A percentile compares a stretch with the other conserved stretches of the same genome.
phyloP scores from a whole-genome alignment of 1,139 yeast genomes.

The Ashbya aceris region DNA sequence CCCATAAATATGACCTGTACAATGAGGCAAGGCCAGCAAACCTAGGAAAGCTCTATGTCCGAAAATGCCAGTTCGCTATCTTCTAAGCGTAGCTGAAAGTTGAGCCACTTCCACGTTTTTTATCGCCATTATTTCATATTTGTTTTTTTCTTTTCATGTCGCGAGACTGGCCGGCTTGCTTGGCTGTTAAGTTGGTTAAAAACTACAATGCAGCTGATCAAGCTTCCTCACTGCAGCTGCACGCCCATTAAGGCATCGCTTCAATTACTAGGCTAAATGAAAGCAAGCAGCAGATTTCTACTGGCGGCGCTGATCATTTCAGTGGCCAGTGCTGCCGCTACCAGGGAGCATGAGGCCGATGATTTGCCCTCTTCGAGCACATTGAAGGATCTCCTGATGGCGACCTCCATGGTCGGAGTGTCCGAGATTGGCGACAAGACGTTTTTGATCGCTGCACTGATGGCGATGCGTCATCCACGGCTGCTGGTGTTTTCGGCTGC shows the following conservation, averaged over 20 bases:
- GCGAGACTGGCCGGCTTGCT: too few species aligned
- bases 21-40: background rate
- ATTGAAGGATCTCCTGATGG: constrained; percentile 47
- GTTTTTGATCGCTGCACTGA: constrained; percentile 87
- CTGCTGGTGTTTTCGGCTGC: constrained; percentile 80
- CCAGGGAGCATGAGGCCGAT: constrained; percentile 6
- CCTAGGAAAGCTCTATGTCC: too few species aligned
- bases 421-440: constrained; percentile 98
- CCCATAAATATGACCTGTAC: background rate
- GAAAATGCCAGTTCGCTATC: too few species aligned
- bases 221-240: too few species aligned
- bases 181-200: too few species aligned
- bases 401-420: constrained; percentile 77
- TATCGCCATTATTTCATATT: background rate
- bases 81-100: constrained; percentile 4
- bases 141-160: background rate
- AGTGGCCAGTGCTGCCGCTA: constrained; percentile 7
- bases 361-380: constrained; percentile 9
- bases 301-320: constrained; percentile 4
- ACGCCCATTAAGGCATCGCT: background rate
- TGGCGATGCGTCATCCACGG: constrained; percentile 94
- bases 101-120: background rate
- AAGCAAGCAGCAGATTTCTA: background rate
- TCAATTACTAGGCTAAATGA: constrained; percentile 1
- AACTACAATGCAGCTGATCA: too few species aligned